Evolutionary conservation across 139 green algal species (phyloP), one percentile per base, ranked within the genome.

Genomic region (Asterochloris sp.): DNA sequence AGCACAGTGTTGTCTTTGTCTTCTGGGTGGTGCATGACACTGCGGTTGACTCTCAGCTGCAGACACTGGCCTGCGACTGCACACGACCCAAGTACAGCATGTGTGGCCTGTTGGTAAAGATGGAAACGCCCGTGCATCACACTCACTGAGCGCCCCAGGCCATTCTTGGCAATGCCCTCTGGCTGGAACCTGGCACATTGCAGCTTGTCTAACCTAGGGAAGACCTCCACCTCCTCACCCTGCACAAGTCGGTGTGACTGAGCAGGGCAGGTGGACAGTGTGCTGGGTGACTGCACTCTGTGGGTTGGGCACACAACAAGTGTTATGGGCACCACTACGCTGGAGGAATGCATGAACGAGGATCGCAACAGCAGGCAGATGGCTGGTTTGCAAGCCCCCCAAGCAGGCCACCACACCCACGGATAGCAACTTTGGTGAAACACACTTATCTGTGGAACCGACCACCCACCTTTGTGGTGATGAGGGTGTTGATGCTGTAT

Each of bases 401-500:
- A 24, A 26, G 4, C 66, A 71, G 17, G 66, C 66, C 66, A 71
- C 4, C 66, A 26, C 1, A 2, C 26, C 38, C 38, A 54, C 38
- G 2, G 2, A 10, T 6, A 54, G 6, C 2, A 54, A 54, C 6
- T 54, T 54, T 54, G 38, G 38, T 54, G 38, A 54, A 6, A 54
- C 38, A 54, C 38, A 2, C 38, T 54, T 6, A 54, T 54, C 38
- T 54, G 38, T 54, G 38, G 38, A 61, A 10, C 73, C 24, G 4
- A 10, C 17, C 75, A 13, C 75, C 38, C 62, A 78, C 78, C 78
- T 83, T 83, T 13, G 78, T 78, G n/a, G 68, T 80, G 62, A 86
- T 83, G 11, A 86, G 78, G 4, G 77, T 54, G 29, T 86, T 83
- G 19, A 28, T 66, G 21, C 71, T 73, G 29, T 83, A 86, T 13